Evolutionary conservation across 768 basidiomycete species (phyloP).

Genomic region (Lactarius akahatsu): DNA sequence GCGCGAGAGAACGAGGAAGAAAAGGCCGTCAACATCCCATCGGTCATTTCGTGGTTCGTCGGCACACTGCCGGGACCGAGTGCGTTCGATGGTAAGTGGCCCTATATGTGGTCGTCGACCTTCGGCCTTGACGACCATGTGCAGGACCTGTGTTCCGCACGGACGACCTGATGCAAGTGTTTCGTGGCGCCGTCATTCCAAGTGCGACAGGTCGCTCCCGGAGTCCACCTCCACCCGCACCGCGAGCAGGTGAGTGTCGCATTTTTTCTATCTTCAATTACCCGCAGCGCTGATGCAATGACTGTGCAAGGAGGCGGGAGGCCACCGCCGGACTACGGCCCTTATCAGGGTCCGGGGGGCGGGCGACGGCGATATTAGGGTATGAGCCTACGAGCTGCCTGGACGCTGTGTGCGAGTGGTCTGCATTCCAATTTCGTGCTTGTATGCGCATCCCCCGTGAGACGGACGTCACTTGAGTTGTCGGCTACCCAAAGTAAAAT

Average conservation of each 20-base stretch:
- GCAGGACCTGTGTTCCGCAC: conserved; percentile 86
- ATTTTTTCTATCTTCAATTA: neutral
- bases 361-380: conserved; percentile 26
- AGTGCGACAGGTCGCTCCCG: conserved; percentile 49
- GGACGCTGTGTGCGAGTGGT: neutral
- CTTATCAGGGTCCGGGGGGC: conserved; percentile 71
- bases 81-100: conserved; percentile 78
- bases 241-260: conserved; percentile 44
- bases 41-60: conserved; percentile 80
- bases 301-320: conserved; percentile 49
- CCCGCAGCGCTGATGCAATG: conserved; percentile 5
- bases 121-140: conserved; percentile 21
- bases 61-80: conserved; percentile 68
- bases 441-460: conserved; percentile 1
- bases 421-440: conserved; percentile 6
- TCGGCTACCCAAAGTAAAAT: conserved; percentile 21
- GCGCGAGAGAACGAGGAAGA: conserved; percentile 50
- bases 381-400: neutral
- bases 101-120: conserved; percentile 10
- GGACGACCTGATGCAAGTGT: conserved; percentile 85
- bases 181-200: conserved; percentile 80
- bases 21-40: conserved; percentile 39
- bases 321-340: conserved; percentile 84
- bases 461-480: conserved; percentile 4
- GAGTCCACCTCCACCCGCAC: conserved; percentile 51